Base-by-base conservation (phyloP, 306 rosid species). In the Geum urbanum region DNA sequence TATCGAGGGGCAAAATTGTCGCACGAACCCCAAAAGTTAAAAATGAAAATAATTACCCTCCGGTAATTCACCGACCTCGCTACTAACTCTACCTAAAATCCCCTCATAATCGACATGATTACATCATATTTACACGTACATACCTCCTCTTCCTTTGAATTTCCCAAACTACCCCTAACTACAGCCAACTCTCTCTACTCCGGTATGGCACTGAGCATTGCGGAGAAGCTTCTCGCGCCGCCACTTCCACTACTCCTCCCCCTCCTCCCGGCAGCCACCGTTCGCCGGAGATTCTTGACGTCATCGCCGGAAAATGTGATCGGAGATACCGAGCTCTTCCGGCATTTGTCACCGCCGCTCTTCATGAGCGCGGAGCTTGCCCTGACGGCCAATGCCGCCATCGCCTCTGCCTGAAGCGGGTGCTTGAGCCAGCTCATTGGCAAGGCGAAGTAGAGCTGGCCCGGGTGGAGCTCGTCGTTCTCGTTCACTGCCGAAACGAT, bases 341-440 rank as follows among this genome's bases (percentile, higher is more conserved):
- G 61, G 61, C 77, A 84, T 86, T 83, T 86, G 10, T 44, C 74
- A 0, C 62, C 77, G 3, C 86, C 82, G 14, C 75, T 66, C 63
- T 86, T 88, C 89, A 80, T 85, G 54, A 94, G 84, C 0, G 97
- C 98, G 0, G 97, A 82, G 75, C 83, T 94, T 40, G 98, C 98
- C 77, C 81, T 90, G 5, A 90, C 97, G 2, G 98, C 98, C 85
- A 92, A 80, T 85, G 99, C 95, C 3, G 99, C 99, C 96, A 95
- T 89, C 71, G 91, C 99, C 15, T 87, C 87, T 0, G 96, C 74
- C 75, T 78, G 96, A 9, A 95, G 77, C 0, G 80, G 89, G 6
- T 79, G 86, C 19, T 53, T 62, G 39, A 95, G 66, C 75, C 89
- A 72, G 44, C 57, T 86, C 71, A 89, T 75, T 2, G 99, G 97